These are phyloP conservation scores for Fusarium oxysporum DNA, from an alignment of 2,329 filamentous ascomycete species.

Conservation along the genomic window DNA sequence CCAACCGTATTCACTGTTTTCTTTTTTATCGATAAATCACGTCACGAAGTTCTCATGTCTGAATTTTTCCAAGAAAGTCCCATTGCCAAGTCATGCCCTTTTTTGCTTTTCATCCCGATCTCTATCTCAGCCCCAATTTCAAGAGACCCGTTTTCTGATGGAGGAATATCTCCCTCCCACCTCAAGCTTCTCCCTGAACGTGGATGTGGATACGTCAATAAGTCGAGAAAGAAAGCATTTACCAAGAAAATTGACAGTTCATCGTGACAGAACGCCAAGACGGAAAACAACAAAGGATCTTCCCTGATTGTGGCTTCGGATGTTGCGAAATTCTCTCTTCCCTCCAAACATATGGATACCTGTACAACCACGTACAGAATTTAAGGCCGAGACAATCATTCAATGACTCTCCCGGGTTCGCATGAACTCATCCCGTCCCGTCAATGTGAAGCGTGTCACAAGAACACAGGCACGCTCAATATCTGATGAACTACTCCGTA, in stretches of 20 bases:
- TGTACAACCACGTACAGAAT: slow-evolving; percentile 5
- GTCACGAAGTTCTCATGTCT: slow-evolving; percentile 3
- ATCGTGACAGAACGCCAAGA: slow-evolving; percentile 1
- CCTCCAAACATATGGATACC: not conserved
- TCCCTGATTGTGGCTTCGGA: not conserved
- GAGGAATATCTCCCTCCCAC: slow-evolving; percentile 3
- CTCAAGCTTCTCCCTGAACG: slow-evolving; percentile 2
- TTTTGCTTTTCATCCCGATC: not conserved
- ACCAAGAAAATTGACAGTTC: not conserved
- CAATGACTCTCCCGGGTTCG: not conserved
- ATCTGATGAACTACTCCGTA: not conserved
- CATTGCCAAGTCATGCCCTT: slow-evolving; percentile 4
- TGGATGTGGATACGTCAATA: slow-evolving; percentile 12
- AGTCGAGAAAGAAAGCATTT: slow-evolving; percentile 1
- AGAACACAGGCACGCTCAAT: not conserved
- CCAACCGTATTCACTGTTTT: slow-evolving; percentile 12
- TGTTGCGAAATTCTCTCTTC: not conserved
- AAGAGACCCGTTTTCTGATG: slow-evolving; percentile 3
- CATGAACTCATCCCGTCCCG: not conserved
- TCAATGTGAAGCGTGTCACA: not conserved
- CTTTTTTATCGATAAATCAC: slow-evolving; percentile 7
- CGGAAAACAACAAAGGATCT: not conserved
- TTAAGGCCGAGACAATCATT: not conserved
- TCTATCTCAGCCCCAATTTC: not conserved
- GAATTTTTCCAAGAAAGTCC: not conserved